Evolutionary conservation across 176 grass and related monocot species (phyloP).

Genomic region (Zoysia pacifica): DNA sequence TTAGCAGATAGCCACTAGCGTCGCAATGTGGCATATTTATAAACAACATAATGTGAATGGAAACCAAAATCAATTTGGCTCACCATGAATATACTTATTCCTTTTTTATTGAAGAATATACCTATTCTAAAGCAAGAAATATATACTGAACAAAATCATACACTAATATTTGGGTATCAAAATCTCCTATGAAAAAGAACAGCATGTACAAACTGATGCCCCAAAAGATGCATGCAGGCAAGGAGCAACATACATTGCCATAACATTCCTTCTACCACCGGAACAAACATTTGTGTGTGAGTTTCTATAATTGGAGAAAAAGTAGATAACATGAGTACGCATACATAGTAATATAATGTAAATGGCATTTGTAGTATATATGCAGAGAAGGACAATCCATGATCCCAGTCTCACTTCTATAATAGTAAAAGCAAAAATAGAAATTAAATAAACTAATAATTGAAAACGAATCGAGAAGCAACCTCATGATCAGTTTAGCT

Average conservation of each 20-base stretch:
- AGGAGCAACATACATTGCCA: not conserved
- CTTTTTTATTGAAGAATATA: not conserved
- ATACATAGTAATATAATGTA: too few species aligned
- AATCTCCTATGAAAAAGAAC: not conserved
- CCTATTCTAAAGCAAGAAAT: not conserved
- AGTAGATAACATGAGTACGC: too few species aligned
- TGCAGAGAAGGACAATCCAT: not conserved
- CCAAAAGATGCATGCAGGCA: not conserved
- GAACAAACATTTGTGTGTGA: too few species aligned
- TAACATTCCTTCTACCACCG: too few species aligned
- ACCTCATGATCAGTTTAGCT: not conserved
- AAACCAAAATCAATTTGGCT: not conserved
- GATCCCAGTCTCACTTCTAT: not conserved
- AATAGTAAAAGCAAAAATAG: too few species aligned
- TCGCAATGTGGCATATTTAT: not conserved
- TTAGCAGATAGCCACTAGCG: not conserved
- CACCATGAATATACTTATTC: not conserved
- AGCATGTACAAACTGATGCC: not conserved
- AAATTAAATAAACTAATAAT: too few species aligned
- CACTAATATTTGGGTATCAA: conserved; percentile 1
- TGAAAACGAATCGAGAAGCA: too few species aligned
- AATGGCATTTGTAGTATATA: too few species aligned
- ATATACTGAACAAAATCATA: not conserved
- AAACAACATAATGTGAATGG: not conserved
- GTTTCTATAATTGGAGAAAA: too few species aligned